Percentiles rank a stretch among this genome's conserved stretches.
Evolutionary conservation across 306 rosid species (phyloP).

Genomic region (Medicago arabica): DNA sequence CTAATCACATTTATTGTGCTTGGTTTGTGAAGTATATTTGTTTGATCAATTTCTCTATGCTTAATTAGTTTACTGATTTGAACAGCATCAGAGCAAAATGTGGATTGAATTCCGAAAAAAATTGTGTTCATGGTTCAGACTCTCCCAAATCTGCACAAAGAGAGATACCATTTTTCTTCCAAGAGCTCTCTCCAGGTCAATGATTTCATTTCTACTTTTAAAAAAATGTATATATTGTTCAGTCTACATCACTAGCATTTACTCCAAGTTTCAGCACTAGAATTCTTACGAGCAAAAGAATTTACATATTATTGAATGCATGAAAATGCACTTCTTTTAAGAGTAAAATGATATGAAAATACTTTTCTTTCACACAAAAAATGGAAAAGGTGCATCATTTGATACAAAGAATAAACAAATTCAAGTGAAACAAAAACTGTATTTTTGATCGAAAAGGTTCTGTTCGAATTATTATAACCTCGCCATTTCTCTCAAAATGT

Average conservation of each 20-base stretch:
- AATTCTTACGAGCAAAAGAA: too few species aligned
- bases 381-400: too few species aligned
- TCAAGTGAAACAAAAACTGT: too few species aligned
- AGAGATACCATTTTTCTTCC: slow-evolving; percentile 82
- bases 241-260: too few species aligned
- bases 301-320: too few species aligned
- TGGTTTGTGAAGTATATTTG: slow-evolving; percentile 12
- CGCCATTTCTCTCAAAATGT: slow-evolving; percentile 13
- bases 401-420: too few species aligned
- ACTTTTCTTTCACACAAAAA: too few species aligned
- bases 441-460: too few species aligned
- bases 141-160: slow-evolving; percentile 74
- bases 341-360: too few species aligned
- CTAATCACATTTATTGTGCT: slow-evolving; percentile 21
- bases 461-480: too few species aligned
- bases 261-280: too few species aligned
- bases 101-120: not conserved
- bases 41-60: slow-evolving; percentile 16
- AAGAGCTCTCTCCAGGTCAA: slow-evolving; percentile 62
- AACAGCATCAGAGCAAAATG: slow-evolving; percentile 81
- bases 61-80: slow-evolving; percentile 36
- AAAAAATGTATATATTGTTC: not conserved
- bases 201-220: slow-evolving; percentile 12
- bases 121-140: slow-evolving; percentile 12
- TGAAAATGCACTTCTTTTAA: too few species aligned